These are phyloP conservation scores for Pythium phragmiticola DNA, from an alignment of 352 stramenopile species.

Conservation along the genomic window DNA sequence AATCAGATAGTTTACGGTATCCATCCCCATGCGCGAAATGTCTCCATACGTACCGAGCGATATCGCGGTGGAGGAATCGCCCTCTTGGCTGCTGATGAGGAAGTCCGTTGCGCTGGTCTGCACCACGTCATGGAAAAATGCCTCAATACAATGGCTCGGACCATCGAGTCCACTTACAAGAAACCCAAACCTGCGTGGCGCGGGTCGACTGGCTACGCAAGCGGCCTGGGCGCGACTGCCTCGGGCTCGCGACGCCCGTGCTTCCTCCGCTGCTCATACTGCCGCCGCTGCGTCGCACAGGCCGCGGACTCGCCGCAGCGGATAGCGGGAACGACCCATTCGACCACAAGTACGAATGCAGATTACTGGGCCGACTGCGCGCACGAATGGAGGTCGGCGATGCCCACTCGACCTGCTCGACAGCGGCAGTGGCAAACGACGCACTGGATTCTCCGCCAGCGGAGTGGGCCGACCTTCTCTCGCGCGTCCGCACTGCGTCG, in stretches of 20 bases:
- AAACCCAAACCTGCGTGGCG: constrained; percentile 24
- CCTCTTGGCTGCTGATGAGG: not conserved
- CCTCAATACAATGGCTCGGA: not conserved
- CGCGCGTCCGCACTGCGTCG: constrained; percentile 7
- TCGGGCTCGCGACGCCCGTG: constrained; percentile 14
- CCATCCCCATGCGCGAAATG: constrained; percentile 48
- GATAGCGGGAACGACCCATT: constrained; percentile 37
- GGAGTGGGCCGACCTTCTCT: not conserved
- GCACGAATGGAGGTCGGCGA: constrained; percentile 40
- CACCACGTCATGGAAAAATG: not conserved
- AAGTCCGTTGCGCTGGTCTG: constrained; percentile 11
- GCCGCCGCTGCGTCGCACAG: constrained; percentile 2
- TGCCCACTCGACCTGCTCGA: constrained; percentile 29
- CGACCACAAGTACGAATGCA: constrained; percentile 34
- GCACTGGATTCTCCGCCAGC: not conserved
- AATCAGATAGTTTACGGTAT: constrained; percentile 74
- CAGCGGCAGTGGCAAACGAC: not conserved
- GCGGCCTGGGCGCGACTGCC: constrained; percentile 1
- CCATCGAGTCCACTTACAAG: not conserved
- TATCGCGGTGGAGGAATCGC: not conserved
- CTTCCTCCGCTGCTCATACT: constrained; percentile 18
- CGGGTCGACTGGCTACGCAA: constrained; percentile 20
- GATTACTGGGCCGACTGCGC: constrained; percentile 44
- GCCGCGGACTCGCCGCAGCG: constrained; percentile 18
- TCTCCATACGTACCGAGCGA: constrained; percentile 43